These are phyloP conservation scores for Penicillium paneum DNA, from an alignment of 2,329 filamentous ascomycete genomes.

Conservation along the genomic window DNA sequence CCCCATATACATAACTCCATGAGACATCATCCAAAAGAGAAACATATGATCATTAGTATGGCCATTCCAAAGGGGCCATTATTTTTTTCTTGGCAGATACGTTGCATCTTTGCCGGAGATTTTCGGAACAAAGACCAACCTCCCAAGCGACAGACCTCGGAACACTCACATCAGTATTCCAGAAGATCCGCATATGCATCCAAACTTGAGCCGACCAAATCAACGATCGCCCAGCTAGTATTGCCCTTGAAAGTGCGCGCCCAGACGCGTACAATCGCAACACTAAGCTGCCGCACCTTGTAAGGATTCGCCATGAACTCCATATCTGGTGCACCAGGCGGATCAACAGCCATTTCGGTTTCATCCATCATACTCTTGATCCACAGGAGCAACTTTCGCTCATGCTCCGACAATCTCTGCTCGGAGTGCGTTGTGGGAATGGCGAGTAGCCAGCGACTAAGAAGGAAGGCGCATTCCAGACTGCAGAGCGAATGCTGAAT, in stretches of 20 bases:
- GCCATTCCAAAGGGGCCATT: conserved; percentile 4
- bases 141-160: not conserved
- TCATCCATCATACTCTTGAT: conserved; percentile 51
- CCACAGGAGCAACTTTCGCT: conserved; percentile 48
- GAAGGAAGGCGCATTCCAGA: conserved; percentile 52
- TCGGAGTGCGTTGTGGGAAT: conserved; percentile 44
- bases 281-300: conserved; percentile 46
- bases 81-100: conserved; percentile 3
- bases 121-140: not conserved
- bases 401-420: conserved; percentile 46
- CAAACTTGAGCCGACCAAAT: conserved; percentile 46
- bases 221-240: conserved; percentile 49
- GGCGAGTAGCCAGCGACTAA: conserved; percentile 47
- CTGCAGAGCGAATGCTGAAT: conserved; percentile 55
- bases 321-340: conserved; percentile 38
- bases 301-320: conserved; percentile 44
- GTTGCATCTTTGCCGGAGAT: conserved; percentile 8
- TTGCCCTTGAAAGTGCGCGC: conserved; percentile 48
- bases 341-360: conserved; percentile 46
- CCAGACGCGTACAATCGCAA: conserved; percentile 49
- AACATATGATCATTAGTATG: conserved; percentile 19
- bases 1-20: conserved; percentile 21
- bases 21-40: conserved; percentile 25
- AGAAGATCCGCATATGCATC: conserved; percentile 48
- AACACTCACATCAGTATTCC: conserved; percentile 24